A percentile compares a stretch with the other conserved stretches of the same genome.
These are phyloP conservation scores for Agaricus blazei DNA, from an alignment of 768 basidiomycete species.

Conservation along the genomic window DNA sequence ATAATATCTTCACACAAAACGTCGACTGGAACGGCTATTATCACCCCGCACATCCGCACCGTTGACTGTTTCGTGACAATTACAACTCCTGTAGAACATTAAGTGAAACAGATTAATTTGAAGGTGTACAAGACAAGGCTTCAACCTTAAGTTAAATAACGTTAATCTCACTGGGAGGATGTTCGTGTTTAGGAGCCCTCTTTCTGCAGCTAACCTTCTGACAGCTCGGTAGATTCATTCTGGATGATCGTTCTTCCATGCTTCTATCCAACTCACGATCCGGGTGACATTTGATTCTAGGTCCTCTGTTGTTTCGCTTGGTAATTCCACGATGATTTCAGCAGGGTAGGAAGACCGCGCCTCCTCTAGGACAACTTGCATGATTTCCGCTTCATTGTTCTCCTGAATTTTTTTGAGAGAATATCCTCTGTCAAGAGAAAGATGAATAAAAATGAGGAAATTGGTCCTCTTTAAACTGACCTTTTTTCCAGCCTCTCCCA, in stretches of 20 bases:
- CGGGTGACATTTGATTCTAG: conserved; percentile 83
- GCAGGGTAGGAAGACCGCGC: conserved; percentile 79
- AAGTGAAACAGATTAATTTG: too few relatives aligned
- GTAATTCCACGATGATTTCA: conserved; percentile 84
- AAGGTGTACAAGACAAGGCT: too few relatives aligned
- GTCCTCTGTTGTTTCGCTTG: conserved; percentile 72
- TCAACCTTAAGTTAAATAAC: too few relatives aligned
- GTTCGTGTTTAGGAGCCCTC: not conserved
- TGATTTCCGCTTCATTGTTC: conserved; percentile 98
- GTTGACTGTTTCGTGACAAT: too few relatives aligned
- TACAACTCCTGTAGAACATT: too few relatives aligned
- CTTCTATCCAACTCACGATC: conserved; percentile 82
- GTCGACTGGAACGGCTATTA: too few relatives aligned
- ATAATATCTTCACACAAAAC: too few relatives aligned
- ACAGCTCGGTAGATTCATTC: conserved; percentile 1
- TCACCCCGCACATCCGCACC: too few relatives aligned
- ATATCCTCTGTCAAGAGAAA: conserved; percentile 56
- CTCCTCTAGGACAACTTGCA: conserved; percentile 88
- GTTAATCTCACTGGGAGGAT: not conserved
- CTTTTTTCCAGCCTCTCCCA: conserved; percentile 91
- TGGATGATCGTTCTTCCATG: conserved; percentile 52
- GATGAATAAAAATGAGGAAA: conserved; percentile 2
- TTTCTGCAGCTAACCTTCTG: not conserved
- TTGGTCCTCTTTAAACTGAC: conserved; percentile 35
- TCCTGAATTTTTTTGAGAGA: conserved; percentile 93